Percentiles rank a stretch among this genome's conserved stretches.
Conservation (phyloP, 257 asterid genomes). For the Solanum commersonii region DNA sequence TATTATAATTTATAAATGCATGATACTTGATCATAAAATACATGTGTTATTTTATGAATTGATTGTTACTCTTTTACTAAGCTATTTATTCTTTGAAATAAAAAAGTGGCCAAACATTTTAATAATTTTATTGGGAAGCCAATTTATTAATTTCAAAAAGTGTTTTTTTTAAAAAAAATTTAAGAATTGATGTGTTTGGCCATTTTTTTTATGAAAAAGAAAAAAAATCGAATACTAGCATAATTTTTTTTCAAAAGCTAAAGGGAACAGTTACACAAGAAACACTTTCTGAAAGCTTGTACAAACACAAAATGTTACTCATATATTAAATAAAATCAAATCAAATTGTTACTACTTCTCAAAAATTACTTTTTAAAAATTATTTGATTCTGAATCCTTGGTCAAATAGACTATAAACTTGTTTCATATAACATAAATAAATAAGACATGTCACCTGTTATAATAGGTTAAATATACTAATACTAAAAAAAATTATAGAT, state of each 20-base stretch:
- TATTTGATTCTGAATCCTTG: neutral
- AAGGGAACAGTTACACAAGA: neutral
- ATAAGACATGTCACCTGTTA: neutral
- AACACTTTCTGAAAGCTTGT: neutral
- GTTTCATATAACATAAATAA: neutral
- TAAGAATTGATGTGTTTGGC: neutral
- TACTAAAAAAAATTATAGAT: neutral
- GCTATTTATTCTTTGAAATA: neutral
- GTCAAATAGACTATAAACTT: neutral
- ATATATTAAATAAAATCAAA: neutral
- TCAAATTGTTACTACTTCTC: neutral
- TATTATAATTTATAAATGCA: too few relatives aligned
- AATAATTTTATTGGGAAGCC: neutral
- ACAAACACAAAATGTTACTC: neutral
- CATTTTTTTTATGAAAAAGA: neutral
- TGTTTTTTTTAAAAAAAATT: neutral
- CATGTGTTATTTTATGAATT: neutral
- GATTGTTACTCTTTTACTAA: neutral
- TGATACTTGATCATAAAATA: neutral
- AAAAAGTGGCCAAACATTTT: neutral
- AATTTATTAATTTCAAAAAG: neutral
- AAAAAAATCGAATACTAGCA: neutral
- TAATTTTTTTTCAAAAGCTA: neutral
- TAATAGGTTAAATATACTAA: neutral
- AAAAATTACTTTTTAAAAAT: neutral